Percentiles rank a stretch among this genome's conserved stretches.
Conservation (phyloP, 2,329 filamentous ascomycete genomes). For the Dactylonectria macrodidyma region DNA sequence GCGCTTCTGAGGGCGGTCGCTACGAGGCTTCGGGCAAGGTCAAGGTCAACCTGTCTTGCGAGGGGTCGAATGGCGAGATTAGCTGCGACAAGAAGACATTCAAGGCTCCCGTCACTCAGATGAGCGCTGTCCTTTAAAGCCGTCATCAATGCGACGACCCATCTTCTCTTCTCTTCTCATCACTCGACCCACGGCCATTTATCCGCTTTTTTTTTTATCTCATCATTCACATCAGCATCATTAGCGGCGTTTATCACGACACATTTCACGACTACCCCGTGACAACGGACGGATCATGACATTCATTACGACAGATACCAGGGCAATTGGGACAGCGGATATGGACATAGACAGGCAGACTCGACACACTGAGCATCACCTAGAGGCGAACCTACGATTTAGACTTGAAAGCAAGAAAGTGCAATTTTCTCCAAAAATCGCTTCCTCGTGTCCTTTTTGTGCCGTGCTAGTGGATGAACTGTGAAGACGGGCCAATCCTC, state of each 20-base stretch:
- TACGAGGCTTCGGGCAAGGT: background rate
- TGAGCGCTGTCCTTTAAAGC: background rate
- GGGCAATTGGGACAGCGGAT: background rate
- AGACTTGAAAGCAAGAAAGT: background rate
- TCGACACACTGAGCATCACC: background rate
- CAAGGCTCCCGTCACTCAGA: background rate
- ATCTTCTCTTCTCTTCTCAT: background rate
- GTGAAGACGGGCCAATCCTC: background rate
- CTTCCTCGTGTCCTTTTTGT: background rate
- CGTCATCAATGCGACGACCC: background rate
- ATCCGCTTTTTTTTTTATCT: background rate
- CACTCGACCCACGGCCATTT: no score
- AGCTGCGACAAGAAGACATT: background rate
- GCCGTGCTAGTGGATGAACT: background rate
- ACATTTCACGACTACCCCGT: background rate
- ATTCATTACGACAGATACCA: background rate
- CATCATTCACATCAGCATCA: background rate
- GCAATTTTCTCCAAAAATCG: background rate
- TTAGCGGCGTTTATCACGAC: background rate
- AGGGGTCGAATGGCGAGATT: background rate
- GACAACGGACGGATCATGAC: constrained; percentile 1
- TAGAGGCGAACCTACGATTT: background rate
- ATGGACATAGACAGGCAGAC: background rate
- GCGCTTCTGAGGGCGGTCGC: background rate
- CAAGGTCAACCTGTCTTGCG: background rate